Base-by-base conservation (phyloP, 768 basidiomycete species). In the Kwoniella sp. region DNA sequence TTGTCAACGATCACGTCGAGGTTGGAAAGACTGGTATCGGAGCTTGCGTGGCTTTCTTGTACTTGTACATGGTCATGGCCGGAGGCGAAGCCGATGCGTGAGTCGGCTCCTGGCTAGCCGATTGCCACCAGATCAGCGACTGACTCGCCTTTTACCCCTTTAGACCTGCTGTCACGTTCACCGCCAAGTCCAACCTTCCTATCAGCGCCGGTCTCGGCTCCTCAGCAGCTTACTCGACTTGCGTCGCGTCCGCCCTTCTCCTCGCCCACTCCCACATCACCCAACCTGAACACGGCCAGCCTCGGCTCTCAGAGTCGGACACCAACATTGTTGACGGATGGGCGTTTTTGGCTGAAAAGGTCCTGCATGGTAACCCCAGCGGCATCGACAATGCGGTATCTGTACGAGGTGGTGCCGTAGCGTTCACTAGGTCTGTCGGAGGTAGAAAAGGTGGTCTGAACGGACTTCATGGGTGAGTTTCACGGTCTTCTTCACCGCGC, bases 341-440 rank as follows among this genome's bases (percentile, higher is more conserved):
- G 88, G 93, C 96, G 22, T 98, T 96, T 82, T 83, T 97, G 57
- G 86, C 89, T 12, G 96, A 99, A 83, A 98, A 98, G 81, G 89
- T 99, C 47, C 82, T 97, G 56, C 96, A 99, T 78, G 96, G 96
- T 0, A 98, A 90, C 74, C 96, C 96, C 2, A 95, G 92, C 73
- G 96, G 96, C 9, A 90, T 99, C 25, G 96, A 99, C 79, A 98
- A 99, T 80, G 90, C 93, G 22, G 92, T 97, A 37, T 86, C 91
- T 17, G 90, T 93, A 0, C 90, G 89, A 75, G 96, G 96, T 22
- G 95, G 95, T 54, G 96, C 93, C 28, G 84, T 98, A 70, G 87
- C 89, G 22, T 99, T 95, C 82, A 91, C 89, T 20, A 87, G 90
- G 61, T 83, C 91, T 71, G 88, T 90, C 65, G 91, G 89, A 68